Evolutionary conservation across 495 filamentous ascomycete genomes (phyloP), one percentile per base, ranked within the genome.

Genomic region (Lepraria neglecta): DNA sequence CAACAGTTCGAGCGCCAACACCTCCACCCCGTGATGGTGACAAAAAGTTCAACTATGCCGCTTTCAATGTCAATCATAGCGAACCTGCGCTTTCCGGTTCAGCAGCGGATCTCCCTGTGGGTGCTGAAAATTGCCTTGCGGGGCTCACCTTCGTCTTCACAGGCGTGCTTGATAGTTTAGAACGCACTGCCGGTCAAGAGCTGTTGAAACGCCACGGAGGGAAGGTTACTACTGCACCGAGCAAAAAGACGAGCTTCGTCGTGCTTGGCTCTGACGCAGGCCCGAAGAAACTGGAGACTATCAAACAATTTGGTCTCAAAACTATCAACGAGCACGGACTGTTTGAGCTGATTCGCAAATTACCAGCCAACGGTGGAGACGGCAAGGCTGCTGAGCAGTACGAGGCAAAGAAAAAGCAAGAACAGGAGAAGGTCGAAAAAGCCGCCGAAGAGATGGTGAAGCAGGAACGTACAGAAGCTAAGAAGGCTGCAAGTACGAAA

Each of bases 121-220:
- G 94, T 9, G 86, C 84, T 56, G 89, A 94, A 17, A 92, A 97
- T 65, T 99, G 94, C 70, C 80, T 99, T 54, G 84, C 89, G 47
- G 95, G 94, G n/a, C 76, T 97, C 61, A 84, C 85, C 0, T 99
- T 99, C 67, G 94, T 99, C n/a, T 99, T 99, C 64, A 97, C 94
- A 15, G 94, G 94, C 27, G 75, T 96, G 21, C 77, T 96, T 35
- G 81, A 88, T 43, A 85, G 80, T 0, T 76, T 97, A 51, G 86
- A 85, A 30, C 84, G 94, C 57, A 88, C 91, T n/a, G 90, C 95
- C 60, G 95, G 86, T 28, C 88, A 92, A 62, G 83, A 81, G 35
- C 75, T 99, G 6, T 89, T 97, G 27, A 97, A 97, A 70, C 83
- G 86, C 59, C 90, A 96, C 73, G 95, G 94, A 46, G 94, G 95